A percentile compares a stretch with the other conserved stretches of the same genome.
Conservation (phyloP, 2,329 filamentous ascomycete species). For the Venturia oleaginea region DNA sequence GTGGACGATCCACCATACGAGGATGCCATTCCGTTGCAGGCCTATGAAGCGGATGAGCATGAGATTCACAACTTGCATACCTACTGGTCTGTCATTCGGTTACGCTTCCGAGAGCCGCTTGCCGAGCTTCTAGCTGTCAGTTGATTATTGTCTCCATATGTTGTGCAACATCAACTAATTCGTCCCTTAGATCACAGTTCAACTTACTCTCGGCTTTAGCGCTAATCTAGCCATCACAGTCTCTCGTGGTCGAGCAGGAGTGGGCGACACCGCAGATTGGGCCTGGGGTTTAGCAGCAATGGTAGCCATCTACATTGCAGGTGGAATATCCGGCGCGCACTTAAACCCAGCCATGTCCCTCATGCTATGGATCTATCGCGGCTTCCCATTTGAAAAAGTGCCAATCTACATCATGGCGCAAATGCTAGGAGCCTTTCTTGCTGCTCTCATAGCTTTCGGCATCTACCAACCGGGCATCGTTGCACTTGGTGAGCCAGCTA, state of each 20-base stretch:
- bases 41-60: slow-evolving; percentile 10
- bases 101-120: slow-evolving; percentile 17
- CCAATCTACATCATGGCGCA: slow-evolving; percentile 26
- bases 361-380: slow-evolving; percentile 25
- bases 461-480: slow-evolving; percentile 30
- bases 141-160: no score
- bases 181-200: slow-evolving; percentile 14
- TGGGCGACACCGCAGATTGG: slow-evolving; percentile 12
- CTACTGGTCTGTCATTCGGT: slow-evolving; percentile 17
- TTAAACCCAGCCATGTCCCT: slow-evolving; percentile 17
- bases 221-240: slow-evolving; percentile 17
- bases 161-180: no score
- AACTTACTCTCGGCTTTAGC: slow-evolving; percentile 16
- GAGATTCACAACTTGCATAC: slow-evolving; percentile 15
- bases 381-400: slow-evolving; percentile 25
- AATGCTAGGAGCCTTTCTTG: slow-evolving; percentile 27
- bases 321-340: slow-evolving; percentile 12
- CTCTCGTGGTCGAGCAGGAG: slow-evolving; percentile 15
- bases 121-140: slow-evolving; percentile 15
- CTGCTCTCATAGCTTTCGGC: slow-evolving; percentile 26
- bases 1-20: background rate
- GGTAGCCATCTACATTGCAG: slow-evolving; percentile 10
- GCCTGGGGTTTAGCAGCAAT: slow-evolving; percentile 14
- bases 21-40: background rate
- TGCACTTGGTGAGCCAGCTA: slow-evolving; percentile 16